A percentile compares a stretch with the other conserved stretches of the same genome.
phyloP scores from a whole-genome alignment of 2,329 filamentous ascomycete genomes.

The Chaetoscypha palmicola region DNA sequence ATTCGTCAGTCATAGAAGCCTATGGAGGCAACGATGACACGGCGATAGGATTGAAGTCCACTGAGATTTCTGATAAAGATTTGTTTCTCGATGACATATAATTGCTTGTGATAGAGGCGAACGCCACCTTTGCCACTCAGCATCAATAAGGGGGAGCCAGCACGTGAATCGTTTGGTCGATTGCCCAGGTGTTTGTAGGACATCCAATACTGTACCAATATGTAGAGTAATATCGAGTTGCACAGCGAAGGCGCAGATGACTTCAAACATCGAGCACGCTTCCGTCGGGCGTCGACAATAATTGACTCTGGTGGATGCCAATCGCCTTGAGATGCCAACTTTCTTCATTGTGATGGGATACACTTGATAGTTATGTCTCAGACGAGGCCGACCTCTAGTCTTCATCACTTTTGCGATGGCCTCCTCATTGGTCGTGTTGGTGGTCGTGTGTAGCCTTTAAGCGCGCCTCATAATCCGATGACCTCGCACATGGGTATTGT shows the following conservation, averaged over 20 bases:
- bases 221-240: background rate
- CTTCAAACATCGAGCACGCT: background rate
- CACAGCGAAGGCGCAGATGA: background rate
- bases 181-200: no score
- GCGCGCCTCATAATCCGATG: conserved; percentile 9
- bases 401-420: conserved; percentile 3
- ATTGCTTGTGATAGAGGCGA: no score
- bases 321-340: background rate
- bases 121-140: no score
- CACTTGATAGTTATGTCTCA: conserved; percentile 3
- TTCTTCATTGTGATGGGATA: background rate
- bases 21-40: no score
- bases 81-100: no score
- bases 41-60: no score
- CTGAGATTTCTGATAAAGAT: no score
- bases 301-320: background rate
- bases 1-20: no score
- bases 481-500: background rate
- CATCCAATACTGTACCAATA: no score
- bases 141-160: no score
- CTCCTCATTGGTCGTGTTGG: conserved; percentile 4
- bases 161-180: no score
- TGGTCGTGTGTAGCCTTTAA: conserved; percentile 6
- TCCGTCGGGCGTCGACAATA: background rate
- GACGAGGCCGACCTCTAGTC: conserved; percentile 6